Conservation (phyloP, 805 yeast species). For the Ogataea kodamae region DNA sequence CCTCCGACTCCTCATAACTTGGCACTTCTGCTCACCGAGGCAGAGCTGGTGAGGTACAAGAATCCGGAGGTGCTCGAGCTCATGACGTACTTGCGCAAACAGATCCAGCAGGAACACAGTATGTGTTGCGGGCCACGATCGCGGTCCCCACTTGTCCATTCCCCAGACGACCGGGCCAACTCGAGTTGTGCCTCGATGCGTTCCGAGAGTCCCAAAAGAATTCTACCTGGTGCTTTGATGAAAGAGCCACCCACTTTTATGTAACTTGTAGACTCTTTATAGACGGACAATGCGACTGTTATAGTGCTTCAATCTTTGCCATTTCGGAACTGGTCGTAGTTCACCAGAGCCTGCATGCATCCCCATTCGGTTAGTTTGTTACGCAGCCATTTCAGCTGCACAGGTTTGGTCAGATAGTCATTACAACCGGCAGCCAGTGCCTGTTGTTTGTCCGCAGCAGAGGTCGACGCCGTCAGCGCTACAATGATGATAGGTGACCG, state of each 20-base stretch:
- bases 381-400: slow-evolving; percentile 88
- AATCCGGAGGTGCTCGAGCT: slow-evolving; percentile 19
- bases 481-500: slow-evolving; percentile 96
- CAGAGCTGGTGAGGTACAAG: slow-evolving; percentile 7
- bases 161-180: slow-evolving; percentile 6
- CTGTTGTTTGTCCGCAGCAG: slow-evolving; percentile 78
- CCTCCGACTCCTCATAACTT: slow-evolving; percentile 28
- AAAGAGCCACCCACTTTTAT: slow-evolving; percentile 6
- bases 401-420: slow-evolving; percentile 94
- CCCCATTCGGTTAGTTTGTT: slow-evolving; percentile 98
- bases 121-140: slow-evolving; percentile 18
- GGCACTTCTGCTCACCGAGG: slow-evolving; percentile 14
- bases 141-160: slow-evolving; percentile 9
- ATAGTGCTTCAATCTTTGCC: slow-evolving; percentile 13
- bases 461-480: slow-evolving; percentile 90
- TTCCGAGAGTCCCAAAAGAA: slow-evolving; percentile 14
- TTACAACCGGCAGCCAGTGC: slow-evolving; percentile 97
- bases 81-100: slow-evolving; percentile 19
- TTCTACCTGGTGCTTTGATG: slow-evolving; percentile 16
- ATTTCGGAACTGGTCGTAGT: slow-evolving; percentile 86
- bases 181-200: slow-evolving; percentile 7
- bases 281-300: slow-evolving; percentile 1
- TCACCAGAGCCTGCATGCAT: slow-evolving; percentile 96
- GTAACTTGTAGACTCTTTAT: slow-evolving; percentile 8
- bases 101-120: slow-evolving; percentile 19